Conservation (phyloP, 306 rosid species). For the Aeschynomene evenia region DNA sequence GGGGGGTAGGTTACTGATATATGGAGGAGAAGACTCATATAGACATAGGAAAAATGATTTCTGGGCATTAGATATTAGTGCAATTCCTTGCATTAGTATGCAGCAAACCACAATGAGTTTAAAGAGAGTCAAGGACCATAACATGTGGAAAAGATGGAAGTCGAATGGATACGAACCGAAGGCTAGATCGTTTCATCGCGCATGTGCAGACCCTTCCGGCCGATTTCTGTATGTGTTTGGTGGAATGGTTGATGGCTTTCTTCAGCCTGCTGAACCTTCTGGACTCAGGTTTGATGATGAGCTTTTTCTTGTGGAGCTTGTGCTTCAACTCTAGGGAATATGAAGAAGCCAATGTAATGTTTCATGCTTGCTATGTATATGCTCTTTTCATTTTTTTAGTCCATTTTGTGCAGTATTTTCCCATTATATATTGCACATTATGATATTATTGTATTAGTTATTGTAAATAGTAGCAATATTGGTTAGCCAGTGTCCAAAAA, state of each 20-base stretch:
- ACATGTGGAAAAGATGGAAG: slow-evolving; percentile 66
- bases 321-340: slow-evolving; percentile 48
- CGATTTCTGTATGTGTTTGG: slow-evolving; percentile 67
- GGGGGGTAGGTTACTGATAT: slow-evolving; percentile 75
- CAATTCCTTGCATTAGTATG: slow-evolving; percentile 41
- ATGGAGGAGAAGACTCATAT: slow-evolving; percentile 83
- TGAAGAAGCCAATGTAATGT: neutral
- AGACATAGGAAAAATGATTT: slow-evolving; percentile 80
- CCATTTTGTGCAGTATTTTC: slow-evolving; percentile 11
- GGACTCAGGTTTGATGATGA: slow-evolving; percentile 81
- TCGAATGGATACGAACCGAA: slow-evolving; percentile 48
- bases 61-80: slow-evolving; percentile 73
- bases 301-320: slow-evolving; percentile 73
- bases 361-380: neutral
- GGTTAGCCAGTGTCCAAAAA: slow-evolving; percentile 15
- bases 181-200: slow-evolving; percentile 76
- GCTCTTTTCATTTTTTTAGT: slow-evolving; percentile 6
- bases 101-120: slow-evolving; percentile 44
- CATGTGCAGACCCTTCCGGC: slow-evolving; percentile 70
- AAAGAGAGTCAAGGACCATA: slow-evolving; percentile 30
- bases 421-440: slow-evolving; percentile 6
- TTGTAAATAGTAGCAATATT: slow-evolving; percentile 30
- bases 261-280: slow-evolving; percentile 47
- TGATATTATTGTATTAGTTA: slow-evolving; percentile 8
- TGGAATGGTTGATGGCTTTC: slow-evolving; percentile 79